These are phyloP conservation scores for Vigna reflexopilosa DNA, from an alignment of 306 rosid species.

Conservation along the genomic window DNA sequence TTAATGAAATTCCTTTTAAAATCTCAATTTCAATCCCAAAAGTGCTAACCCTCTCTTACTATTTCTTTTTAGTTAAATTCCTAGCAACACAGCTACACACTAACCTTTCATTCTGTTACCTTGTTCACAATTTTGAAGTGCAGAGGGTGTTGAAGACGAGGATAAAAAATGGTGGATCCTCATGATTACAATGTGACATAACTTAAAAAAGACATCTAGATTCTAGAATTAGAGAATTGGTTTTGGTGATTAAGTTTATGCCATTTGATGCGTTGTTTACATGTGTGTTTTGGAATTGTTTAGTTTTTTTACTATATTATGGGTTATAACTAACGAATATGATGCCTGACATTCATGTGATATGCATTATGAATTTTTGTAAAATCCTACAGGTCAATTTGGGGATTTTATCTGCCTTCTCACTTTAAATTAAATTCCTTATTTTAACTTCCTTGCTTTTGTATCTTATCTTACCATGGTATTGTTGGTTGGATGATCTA, in stretches of 20 bases:
- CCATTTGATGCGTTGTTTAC: neutral
- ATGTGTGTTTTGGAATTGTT: neutral
- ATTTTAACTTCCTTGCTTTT: neutral
- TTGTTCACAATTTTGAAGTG: neutral
- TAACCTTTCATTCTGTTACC: neutral
- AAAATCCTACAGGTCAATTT: neutral
- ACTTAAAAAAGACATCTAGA: neutral
- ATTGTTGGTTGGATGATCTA: constrained; percentile 23
- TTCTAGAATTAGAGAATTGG: neutral
- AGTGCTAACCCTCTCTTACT: neutral
- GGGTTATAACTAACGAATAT: neutral
- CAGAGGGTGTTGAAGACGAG: neutral
- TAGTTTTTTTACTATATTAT: neutral
- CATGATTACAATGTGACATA: neutral
- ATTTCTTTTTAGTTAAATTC: neutral
- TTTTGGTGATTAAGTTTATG: neutral
- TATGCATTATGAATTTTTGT: neutral
- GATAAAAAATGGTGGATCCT: neutral
- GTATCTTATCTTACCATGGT: neutral
- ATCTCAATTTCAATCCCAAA: neutral
- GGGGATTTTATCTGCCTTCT: neutral
- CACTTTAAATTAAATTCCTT: neutral
- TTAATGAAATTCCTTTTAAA: neutral
- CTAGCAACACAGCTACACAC: neutral
- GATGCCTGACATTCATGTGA: neutral